Evolutionary conservation across 208 protist genomes (phyloP).

Genomic region (Crithidia expoeki): DNA sequence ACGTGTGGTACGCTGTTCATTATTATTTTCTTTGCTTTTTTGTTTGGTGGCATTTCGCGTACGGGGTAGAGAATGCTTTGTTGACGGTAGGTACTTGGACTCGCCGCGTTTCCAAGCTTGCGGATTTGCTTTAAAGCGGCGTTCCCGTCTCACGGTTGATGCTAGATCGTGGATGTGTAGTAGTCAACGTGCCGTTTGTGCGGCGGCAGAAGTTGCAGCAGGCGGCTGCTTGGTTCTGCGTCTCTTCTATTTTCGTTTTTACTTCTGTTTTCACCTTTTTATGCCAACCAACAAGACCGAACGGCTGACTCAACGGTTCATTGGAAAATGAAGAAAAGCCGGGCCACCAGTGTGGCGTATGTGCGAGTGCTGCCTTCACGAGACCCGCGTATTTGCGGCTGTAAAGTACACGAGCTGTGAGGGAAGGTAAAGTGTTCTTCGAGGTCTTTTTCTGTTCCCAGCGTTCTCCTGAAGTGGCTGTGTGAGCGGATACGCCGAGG

Average conservation of each 20-base stretch:
- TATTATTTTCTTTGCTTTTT: not conserved
- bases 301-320: not conserved
- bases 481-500: too few relatives aligned
- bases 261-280: constrained; percentile 9
- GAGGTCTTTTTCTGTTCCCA: too few relatives aligned
- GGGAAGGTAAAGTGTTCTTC: too few relatives aligned
- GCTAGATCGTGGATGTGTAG: not conserved
- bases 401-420: too few relatives aligned
- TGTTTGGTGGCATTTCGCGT: not conserved
- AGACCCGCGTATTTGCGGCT: too few relatives aligned
- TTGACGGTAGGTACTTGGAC: not conserved
- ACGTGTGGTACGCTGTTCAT: not conserved
- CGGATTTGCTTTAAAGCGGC: not conserved
- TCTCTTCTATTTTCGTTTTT: not conserved
- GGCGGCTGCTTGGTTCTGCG: constrained; percentile 5
- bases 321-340: too few relatives aligned
- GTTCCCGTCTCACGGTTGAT: not conserved
- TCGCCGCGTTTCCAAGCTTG: not conserved
- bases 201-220: not conserved
- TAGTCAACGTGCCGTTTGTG: not conserved
- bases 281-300: constrained; percentile 1
- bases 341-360: too few relatives aligned
- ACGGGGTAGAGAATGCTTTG: not conserved
- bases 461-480: too few relatives aligned
- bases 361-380: too few relatives aligned